These are phyloP conservation scores for Cercospora citrullina DNA, from an alignment of 2,329 filamentous ascomycete species.

Conservation along the genomic window DNA sequence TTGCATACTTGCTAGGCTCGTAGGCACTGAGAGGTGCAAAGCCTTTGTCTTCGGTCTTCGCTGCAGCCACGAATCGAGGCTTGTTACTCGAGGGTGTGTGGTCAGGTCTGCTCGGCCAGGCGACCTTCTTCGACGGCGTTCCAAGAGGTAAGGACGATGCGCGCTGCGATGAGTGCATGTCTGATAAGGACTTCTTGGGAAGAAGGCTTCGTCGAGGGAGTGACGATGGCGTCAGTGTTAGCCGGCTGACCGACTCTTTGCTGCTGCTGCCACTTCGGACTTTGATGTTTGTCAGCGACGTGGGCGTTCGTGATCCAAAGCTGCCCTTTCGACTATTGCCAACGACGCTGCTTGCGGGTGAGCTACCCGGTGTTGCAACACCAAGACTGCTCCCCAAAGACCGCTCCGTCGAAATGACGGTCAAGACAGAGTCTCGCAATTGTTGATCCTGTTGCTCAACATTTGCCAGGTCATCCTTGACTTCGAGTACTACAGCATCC, in stretches of 20 bases:
- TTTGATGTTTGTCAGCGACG: constrained; percentile 33
- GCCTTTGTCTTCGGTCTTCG: constrained; percentile 30
- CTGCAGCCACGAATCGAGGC: constrained; percentile 29
- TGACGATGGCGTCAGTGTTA: constrained; percentile 21
- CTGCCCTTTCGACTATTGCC: constrained; percentile 53
- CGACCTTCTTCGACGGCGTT: constrained; percentile 19
- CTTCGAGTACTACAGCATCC: constrained; percentile 72
- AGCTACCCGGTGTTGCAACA: constrained; percentile 61
- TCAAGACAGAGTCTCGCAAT: constrained; percentile 88
- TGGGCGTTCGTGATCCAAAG: constrained; percentile 50
- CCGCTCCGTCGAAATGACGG: constrained; percentile 79
- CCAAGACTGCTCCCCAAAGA: constrained; percentile 66
- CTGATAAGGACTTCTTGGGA: constrained; percentile 23
- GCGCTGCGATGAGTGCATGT: constrained; percentile 22
- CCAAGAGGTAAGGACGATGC: constrained; percentile 27
- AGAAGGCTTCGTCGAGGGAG: constrained; percentile 26
- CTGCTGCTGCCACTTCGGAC: constrained; percentile 22
- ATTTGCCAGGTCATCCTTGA: constrained; percentile 45
- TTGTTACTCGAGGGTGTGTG: constrained; percentile 26
- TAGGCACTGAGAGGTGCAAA: constrained; percentile 38
- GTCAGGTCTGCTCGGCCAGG: constrained; percentile 25
- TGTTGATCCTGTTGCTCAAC: constrained; percentile 62
- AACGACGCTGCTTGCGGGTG: constrained; percentile 66
- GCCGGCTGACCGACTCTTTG: constrained; percentile 16
- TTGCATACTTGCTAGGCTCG: constrained; percentile 40